A percentile compares a stretch with the other conserved stretches of the same genome.
phyloP scores from a whole-genome alignment of 768 basidiomycete genomes.

The Suillus plorans region DNA sequence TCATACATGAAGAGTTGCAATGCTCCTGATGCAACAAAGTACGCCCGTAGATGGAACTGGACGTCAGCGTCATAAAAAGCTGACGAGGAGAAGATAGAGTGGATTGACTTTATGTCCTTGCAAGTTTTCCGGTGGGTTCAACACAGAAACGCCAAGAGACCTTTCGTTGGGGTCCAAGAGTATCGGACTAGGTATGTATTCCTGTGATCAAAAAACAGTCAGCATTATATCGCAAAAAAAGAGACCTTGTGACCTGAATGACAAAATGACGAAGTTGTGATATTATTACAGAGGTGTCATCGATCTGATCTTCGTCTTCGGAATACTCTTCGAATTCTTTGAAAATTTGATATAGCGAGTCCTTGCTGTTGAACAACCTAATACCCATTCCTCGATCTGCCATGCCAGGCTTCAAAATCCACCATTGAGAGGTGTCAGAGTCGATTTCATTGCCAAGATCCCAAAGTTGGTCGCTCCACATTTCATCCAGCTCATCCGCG shows the following conservation, averaged over 20 bases:
- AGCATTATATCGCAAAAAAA: constrained; percentile 7
- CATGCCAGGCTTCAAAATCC: constrained; percentile 97
- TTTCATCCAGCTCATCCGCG: constrained; percentile 92
- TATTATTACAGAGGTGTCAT: constrained; percentile 61
- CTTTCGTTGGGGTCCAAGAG: constrained; percentile 69
- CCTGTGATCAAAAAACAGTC: constrained; percentile 45
- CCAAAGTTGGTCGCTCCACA: constrained; percentile 91
- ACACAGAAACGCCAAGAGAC: constrained; percentile 25
- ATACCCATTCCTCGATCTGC: constrained; percentile 96
- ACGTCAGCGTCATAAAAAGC: constrained; percentile 13
- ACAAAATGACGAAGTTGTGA: constrained; percentile 96
- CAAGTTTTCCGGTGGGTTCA: constrained; percentile 22
- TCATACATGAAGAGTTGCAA: constrained; percentile 79
- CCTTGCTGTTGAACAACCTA: constrained; percentile 79
- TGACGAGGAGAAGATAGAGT: constrained; percentile 1
- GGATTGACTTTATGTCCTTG: constrained; percentile 60
- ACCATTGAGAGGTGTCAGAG: constrained; percentile 55
- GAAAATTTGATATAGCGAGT: constrained; percentile 71
- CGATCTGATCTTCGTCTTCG: constrained; percentile 45
- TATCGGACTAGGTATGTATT: constrained; percentile 79
- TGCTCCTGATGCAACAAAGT: constrained; percentile 77
- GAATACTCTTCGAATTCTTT: constrained; percentile 70
- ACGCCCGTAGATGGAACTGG: constrained; percentile 93
- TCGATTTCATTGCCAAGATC: constrained; percentile 72
- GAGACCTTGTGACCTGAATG: constrained; percentile 64